A percentile compares a stretch with the other conserved stretches of the same genome.
Evolutionary conservation across 2,329 filamentous ascomycete species (phyloP).

Genomic region (Colletotrichum destructivum): DNA sequence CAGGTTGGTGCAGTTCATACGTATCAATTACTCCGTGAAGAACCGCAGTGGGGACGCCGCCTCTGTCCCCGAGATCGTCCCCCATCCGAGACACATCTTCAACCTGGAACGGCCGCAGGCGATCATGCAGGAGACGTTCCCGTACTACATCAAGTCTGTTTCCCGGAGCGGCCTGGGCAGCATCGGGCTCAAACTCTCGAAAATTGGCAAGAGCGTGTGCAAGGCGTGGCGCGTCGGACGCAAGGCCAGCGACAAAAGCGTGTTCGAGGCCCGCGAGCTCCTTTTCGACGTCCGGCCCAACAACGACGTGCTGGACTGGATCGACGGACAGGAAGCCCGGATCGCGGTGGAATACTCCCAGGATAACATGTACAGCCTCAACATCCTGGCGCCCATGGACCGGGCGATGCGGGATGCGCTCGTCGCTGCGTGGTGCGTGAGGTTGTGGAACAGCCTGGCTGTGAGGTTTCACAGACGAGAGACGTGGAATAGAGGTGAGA

Average conservation of each 20-base stretch:
- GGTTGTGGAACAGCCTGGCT: constrained; percentile 53
- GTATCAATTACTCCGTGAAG: constrained; percentile 50
- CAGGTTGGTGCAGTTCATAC: constrained; percentile 50
- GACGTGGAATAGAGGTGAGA: constrained; percentile 38
- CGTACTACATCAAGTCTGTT: constrained; percentile 46
- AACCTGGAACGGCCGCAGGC: constrained; percentile 52
- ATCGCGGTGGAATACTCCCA: constrained; percentile 53
- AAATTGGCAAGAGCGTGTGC: constrained; percentile 32
- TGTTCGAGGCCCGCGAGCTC: constrained; percentile 45
- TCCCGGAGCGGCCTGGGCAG: constrained; percentile 25
- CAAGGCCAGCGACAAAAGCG: constrained; percentile 13
- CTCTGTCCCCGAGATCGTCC: constrained; percentile 45
- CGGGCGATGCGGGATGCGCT: constrained; percentile 51
- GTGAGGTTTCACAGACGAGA: constrained; percentile 27
- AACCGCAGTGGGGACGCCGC: constrained; percentile 11
- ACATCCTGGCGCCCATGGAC: constrained; percentile 51
- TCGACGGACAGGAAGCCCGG: constrained; percentile 44
- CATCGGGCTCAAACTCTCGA: constrained; percentile 17
- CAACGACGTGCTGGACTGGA: constrained; percentile 52
- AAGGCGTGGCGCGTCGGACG: constrained; percentile 42
- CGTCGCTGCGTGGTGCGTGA: constrained; percentile 54
- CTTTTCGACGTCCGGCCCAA: constrained; percentile 50
- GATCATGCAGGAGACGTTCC: constrained; percentile 49
- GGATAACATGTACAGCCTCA: constrained; percentile 48
- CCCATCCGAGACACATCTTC: constrained; percentile 52